Evolutionary conservation across 306 rosid species (phyloP).

Genomic region (Quercus alba): DNA sequence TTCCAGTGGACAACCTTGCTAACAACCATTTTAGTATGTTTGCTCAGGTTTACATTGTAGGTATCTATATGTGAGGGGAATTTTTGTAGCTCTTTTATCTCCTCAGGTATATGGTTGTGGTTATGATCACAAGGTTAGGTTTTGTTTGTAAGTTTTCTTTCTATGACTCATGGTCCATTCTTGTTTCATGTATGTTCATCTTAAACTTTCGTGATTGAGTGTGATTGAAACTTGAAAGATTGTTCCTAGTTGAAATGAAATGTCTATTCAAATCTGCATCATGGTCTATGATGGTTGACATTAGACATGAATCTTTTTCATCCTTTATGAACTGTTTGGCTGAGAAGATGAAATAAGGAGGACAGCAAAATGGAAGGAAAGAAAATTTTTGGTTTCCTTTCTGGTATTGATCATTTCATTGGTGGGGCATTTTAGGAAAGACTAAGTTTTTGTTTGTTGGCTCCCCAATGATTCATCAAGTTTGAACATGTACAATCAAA

Average conservation of each 20-base stretch:
- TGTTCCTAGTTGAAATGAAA: neutral
- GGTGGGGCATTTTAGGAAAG: too few relatives aligned
- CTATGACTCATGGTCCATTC: neutral
- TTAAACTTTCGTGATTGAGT: neutral
- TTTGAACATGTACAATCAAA: too few relatives aligned
- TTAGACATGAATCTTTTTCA: neutral
- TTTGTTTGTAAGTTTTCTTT: neutral
- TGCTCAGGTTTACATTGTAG: constrained; percentile 22
- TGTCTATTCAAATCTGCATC: neutral
- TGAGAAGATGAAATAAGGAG: too few relatives aligned
- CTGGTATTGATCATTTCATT: too few relatives aligned
- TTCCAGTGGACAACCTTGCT: constrained; percentile 26
- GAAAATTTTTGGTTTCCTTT: too few relatives aligned
- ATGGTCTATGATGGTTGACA: neutral
- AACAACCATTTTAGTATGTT: constrained; percentile 33
- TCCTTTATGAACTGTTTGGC: neutral
- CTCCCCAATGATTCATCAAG: too few relatives aligned
- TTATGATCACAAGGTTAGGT: constrained; percentile 24
- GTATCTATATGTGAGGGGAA: constrained; percentile 14
- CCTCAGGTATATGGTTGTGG: constrained; percentile 13
- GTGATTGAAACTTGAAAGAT: too few relatives aligned
- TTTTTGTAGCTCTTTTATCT: constrained; percentile 27
- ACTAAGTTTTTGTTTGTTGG: too few relatives aligned
- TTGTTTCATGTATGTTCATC: neutral
- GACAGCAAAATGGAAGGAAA: too few relatives aligned